Evolutionary conservation across 2,329 filamentous ascomycete species (phyloP).

Genomic region (Amauroascus niger): DNA sequence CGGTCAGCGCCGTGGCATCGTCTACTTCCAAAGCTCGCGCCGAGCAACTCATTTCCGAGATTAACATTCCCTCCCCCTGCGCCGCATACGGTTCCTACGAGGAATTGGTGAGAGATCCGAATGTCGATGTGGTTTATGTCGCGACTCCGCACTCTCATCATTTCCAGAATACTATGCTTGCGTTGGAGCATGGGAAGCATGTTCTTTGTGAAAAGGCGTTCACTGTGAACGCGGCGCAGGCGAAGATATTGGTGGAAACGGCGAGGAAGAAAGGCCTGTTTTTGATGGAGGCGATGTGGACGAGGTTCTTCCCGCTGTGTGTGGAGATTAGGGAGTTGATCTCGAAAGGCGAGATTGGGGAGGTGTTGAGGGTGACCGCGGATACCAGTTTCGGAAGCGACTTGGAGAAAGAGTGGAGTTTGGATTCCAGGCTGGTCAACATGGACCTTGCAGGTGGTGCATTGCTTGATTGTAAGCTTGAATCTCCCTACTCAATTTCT

Average conservation of each 20-base stretch:
- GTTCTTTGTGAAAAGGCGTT: slow-evolving; percentile 88
- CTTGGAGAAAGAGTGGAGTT: slow-evolving; percentile 50
- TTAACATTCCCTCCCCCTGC: slow-evolving; percentile 57
- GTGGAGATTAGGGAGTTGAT: slow-evolving; percentile 52
- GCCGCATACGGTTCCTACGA: slow-evolving; percentile 71
- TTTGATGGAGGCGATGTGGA: slow-evolving; percentile 86
- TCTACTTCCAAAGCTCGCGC: slow-evolving; percentile 63
- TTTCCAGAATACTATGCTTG: slow-evolving; percentile 83
- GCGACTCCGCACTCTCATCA: slow-evolving; percentile 88
- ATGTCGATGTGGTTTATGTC: slow-evolving; percentile 79
- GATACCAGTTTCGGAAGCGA: slow-evolving; percentile 53
- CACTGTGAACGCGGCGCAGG: slow-evolving; percentile 71
- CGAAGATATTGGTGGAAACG: slow-evolving; percentile 59
- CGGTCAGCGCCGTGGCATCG: slow-evolving; percentile 68
- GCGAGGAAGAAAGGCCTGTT: slow-evolving; percentile 64
- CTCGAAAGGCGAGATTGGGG: slow-evolving; percentile 51
- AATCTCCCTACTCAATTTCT: neutral
- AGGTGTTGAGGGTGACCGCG: slow-evolving; percentile 47
- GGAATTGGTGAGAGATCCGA: slow-evolving; percentile 66
- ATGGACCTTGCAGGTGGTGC: slow-evolving; percentile 71
- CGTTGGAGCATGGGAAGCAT: slow-evolving; percentile 71
- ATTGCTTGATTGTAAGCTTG: slow-evolving; percentile 55
- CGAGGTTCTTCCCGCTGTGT: slow-evolving; percentile 75
- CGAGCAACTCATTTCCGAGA: slow-evolving; percentile 59
- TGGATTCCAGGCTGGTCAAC: slow-evolving; percentile 71